Base-by-base conservation (phyloP, 164 flowering plant genomes). In the Nelumbo lutea region DNA sequence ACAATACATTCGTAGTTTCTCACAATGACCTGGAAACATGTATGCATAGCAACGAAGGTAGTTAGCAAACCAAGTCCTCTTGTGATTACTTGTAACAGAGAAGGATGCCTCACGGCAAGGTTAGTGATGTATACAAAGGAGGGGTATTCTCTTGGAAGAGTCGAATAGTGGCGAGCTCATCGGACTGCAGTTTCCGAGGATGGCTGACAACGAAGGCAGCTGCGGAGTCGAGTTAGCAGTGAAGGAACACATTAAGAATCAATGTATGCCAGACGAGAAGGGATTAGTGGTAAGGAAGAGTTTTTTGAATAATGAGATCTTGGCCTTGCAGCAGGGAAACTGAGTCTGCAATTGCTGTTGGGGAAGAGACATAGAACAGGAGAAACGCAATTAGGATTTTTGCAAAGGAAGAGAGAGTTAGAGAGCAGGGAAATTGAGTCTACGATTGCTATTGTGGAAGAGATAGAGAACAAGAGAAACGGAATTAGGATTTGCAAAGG, bases 71-170 rank as follows among this genome's bases (percentile, higher is more conserved):
- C 27, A 27, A 27, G 27, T 27, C 27, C 27, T 27, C 27, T 27
- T 27, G 27, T 27, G 27, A 68, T 68, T 15, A 27, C 40, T 56
- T 44, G 13, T 0, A 15, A n/a, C 53, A 52, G 45, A 4, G n/a
- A 59, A 14, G 14, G 47, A 9, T 70, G 88, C 98, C 82, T 87
- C 70, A 79, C 87, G 46, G 96, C 98, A 3, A 94, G 96, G 72
- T 94, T 94, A 69, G 98, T 94, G 70, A 94, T 94, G 78, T 90
- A 91, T 50, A 94, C 97, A 66, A 94, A 97, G n/a, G 98, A 94
- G 6, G 97, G 98, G 97, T 94, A 69, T 94, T 94, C 79, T 89
- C 91, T 79, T 87, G 93, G 63, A 94, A 94, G 4, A 94, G 85
- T 3, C 89, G 88, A 68, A 94, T 97, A 5, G 98, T 94, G 62